phyloP scores from a whole-genome alignment of 2,329 filamentous ascomycete genomes.

The Drechslerella stenobrocha region DNA sequence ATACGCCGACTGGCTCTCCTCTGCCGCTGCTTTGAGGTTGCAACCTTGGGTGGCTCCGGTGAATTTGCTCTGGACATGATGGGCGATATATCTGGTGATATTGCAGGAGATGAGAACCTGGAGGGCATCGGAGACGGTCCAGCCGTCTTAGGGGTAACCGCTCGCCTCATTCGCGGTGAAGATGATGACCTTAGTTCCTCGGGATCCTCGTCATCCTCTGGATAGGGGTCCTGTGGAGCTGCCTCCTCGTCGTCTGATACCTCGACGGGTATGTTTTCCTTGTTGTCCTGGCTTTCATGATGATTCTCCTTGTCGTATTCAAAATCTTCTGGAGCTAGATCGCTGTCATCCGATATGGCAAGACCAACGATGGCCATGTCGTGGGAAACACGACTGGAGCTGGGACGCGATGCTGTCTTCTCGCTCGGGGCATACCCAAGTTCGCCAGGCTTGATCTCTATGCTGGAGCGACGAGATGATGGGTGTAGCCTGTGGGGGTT shows the following conservation, averaged over 20 bases:
- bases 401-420: constrained; percentile 35
- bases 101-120: constrained; percentile 32
- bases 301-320: constrained; percentile 43
- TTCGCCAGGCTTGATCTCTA: constrained; percentile 31
- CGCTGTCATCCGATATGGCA: constrained; percentile 24
- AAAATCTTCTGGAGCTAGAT: background rate
- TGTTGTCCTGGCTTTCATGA: constrained; percentile 32
- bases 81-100: constrained; percentile 41
- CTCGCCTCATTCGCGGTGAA: constrained; percentile 12
- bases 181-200: constrained; percentile 27
- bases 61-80: constrained; percentile 24
- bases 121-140: constrained; percentile 36
- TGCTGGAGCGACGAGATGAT: constrained; percentile 26
- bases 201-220: constrained; percentile 19
- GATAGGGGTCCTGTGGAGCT: constrained; percentile 1
- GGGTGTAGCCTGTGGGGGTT: constrained; percentile 28
- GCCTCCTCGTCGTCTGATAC: constrained; percentile 29
- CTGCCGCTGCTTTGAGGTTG: constrained; percentile 12
- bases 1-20: constrained; percentile 27
- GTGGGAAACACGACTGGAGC: constrained; percentile 10
- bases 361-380: constrained; percentile 30
- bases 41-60: constrained; percentile 13
- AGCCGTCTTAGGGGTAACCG: constrained; percentile 34
- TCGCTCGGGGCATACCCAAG: constrained; percentile 17
- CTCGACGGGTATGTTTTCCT: constrained; percentile 39